phyloP scores from a whole-genome alignment of 2,329 filamentous ascomycete genomes.

The Colletotrichum tamarilloi region DNA sequence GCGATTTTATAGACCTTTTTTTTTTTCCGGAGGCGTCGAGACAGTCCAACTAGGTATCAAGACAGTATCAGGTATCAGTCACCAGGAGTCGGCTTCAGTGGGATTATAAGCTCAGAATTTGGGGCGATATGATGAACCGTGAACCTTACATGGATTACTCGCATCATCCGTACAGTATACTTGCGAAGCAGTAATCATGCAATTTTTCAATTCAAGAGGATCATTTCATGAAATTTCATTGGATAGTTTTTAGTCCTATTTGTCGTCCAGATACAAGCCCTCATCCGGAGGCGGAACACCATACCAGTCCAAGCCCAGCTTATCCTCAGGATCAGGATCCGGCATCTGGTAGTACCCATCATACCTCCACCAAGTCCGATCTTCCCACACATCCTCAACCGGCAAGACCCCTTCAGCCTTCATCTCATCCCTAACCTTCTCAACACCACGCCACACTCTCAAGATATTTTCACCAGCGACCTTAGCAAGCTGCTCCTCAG shows the following conservation, averaged over 20 bases:
- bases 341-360: slow-evolving; percentile 47
- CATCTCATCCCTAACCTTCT: slow-evolving; percentile 41
- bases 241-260: background rate
- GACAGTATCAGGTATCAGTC: too few relatives aligned
- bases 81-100: too few relatives aligned
- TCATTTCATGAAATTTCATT: too few relatives aligned
- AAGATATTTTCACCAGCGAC: slow-evolving; percentile 52
- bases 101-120: too few relatives aligned
- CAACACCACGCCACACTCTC: slow-evolving; percentile 45
- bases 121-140: too few relatives aligned
- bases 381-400: slow-evolving; percentile 48
- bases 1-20: background rate
- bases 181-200: background rate
- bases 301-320: slow-evolving; percentile 45
- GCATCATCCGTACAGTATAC: background rate
- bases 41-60: too few relatives aligned
- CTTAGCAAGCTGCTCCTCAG: slow-evolving; percentile 49
- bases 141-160: too few relatives aligned
- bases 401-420: slow-evolving; percentile 44
- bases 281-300: slow-evolving; percentile 35
- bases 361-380: slow-evolving; percentile 46
- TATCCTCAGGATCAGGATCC: slow-evolving; percentile 46
- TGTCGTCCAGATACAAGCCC: slow-evolving; percentile 22
- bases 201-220: too few relatives aligned
- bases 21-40: too few relatives aligned